Evolutionary conservation across 495 filamentous ascomycete genomes (phyloP), one percentile per base, ranked within the genome.

Genomic region (Penicillium macrosclerotiorum): DNA sequence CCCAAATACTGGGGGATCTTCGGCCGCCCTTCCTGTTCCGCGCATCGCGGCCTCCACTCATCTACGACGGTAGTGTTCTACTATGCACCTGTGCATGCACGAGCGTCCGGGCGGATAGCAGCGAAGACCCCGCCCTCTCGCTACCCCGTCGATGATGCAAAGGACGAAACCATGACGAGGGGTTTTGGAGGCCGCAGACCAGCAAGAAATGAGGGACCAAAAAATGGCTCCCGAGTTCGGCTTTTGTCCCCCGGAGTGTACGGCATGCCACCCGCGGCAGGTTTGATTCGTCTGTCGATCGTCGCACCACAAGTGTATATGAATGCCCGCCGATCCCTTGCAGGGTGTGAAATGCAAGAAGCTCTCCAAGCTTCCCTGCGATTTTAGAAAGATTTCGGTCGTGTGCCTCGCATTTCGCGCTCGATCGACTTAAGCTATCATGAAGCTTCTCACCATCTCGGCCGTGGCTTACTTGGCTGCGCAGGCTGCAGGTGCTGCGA

Each of bases 401-500:
- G 5, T 8, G 34, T 33, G 11, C 25, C 16, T 23, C 25, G 8
- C 37, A 14, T 34, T 26, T 31, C 29, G 12, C 37, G 34, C 20
- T 23, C 22, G 34, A 20, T 20, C n/a, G n/a, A n/a, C n/a, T n/a
- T 43, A 7, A 6, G 50, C 50, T 26, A 37, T 12, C 42, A 71
- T 71, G 67, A 71, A 62, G 57, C 51, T 69, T 38, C 37, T 59
- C 32, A 60, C 63, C 8, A 37, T 58, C 23, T 63, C 52, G 55
- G 58, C 60, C 11, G 39, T 65, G 27, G 63, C 60, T 32, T 54
- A 52, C 36, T 49, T 73, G 47, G 67, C 66, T 25, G 63, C 60
- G 17, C 66, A 71, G 47, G 67, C 59, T 33, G 55, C 64, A 32
- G 64, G 66, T 44, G 63, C 60, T 39, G 57, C 69, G 16, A 49